Evolutionary conservation across 352 stramenopile species (phyloP), one percentile per base, ranked within the genome.

Genomic region (Phytophthora gonapodyides): DNA sequence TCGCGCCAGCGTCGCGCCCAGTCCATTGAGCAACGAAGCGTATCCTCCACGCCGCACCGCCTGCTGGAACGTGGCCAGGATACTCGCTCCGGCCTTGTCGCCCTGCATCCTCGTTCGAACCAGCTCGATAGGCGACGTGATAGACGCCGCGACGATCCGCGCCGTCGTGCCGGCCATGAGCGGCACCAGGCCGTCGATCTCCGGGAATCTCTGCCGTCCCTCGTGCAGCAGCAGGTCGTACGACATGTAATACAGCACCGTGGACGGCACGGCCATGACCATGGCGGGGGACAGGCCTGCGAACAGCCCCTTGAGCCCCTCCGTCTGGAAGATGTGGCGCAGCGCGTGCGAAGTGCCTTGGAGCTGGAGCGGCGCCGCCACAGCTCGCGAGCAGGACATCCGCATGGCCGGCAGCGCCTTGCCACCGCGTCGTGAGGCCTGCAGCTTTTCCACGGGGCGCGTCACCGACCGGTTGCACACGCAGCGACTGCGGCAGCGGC

Each of bases 211-310:
- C 10, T 73, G 63, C 11, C 69, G 76, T 11, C 75, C 73, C 19
- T 87, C 71, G 8, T 80, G 71, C 34, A 90, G 65, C 19, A 97
- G 54, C 15, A 91, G 57, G 61, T 98, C 96, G 74, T 99, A 99
- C 17, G 87, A 89, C 12, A 96, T 88, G 72, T 98, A 98, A 70
- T 99, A 99, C 17, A 98, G 64, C 46, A 97, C 91, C 4, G 94
- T 98, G 42, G 94, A 98, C 0, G 96, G 95, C 11, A 98, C 80
- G 2, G 90, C 89, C 76, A 98, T 98, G 51, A 97, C 64, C 53
- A 99, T 83, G 10, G 93, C 97, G 7, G 96, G 94, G 6, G 76
- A 78, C 10, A 98, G 71, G 0, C 95, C 95, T 4, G 84, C 77
- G 64, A 97, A 98, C n/a, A 97, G 68, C 0, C 79, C 86, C 13